These are phyloP conservation scores for Aspergillus quadrilineatus DNA, from an alignment of 2,329 filamentous ascomycete species.

Conservation along the genomic window DNA sequence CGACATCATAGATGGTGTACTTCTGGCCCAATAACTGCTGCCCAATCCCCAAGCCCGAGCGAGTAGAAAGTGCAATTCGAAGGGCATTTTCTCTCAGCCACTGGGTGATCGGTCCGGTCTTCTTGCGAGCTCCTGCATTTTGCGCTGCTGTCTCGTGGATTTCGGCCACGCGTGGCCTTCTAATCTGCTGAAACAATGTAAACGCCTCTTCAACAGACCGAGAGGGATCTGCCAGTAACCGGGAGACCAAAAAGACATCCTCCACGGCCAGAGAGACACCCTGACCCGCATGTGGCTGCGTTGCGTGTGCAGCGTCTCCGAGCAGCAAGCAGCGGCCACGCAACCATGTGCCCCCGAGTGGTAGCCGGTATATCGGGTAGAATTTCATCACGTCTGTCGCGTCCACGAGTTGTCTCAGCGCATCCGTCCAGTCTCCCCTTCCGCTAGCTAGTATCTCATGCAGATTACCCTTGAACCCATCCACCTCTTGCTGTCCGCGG, in stretches of 20 bases:
- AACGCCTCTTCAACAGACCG: conserved; percentile 18
- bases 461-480: conserved; percentile 25
- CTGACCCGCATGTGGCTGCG: conserved; percentile 48
- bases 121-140: conserved; percentile 27
- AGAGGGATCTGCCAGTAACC: conserved; percentile 22
- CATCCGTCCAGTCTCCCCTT: conserved; percentile 50
- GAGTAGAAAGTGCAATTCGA: conserved; percentile 17
- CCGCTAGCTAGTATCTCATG: conserved; percentile 58
- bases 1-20: conserved; percentile 34
- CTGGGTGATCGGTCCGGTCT: conserved; percentile 25
- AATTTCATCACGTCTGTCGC: conserved; percentile 27
- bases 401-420: conserved; percentile 12
- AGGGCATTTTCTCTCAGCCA: conserved; percentile 28
- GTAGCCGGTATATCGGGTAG: conserved; percentile 38
- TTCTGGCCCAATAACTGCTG: conserved; percentile 23
- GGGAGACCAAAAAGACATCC: conserved; percentile 34
- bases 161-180: conserved; percentile 32
- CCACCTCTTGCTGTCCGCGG: conserved; percentile 25
- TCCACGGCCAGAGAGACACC: conserved; percentile 57
- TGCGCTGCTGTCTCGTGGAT: conserved; percentile 25
- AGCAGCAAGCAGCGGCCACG: conserved; percentile 36
- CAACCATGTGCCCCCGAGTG: conserved; percentile 32
- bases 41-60: conserved; percentile 22
- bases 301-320: conserved; percentile 36
- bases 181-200: conserved; percentile 15